Conservation (phyloP, 352 stramenopile genomes). For the Phytophthora chlamydospora region DNA sequence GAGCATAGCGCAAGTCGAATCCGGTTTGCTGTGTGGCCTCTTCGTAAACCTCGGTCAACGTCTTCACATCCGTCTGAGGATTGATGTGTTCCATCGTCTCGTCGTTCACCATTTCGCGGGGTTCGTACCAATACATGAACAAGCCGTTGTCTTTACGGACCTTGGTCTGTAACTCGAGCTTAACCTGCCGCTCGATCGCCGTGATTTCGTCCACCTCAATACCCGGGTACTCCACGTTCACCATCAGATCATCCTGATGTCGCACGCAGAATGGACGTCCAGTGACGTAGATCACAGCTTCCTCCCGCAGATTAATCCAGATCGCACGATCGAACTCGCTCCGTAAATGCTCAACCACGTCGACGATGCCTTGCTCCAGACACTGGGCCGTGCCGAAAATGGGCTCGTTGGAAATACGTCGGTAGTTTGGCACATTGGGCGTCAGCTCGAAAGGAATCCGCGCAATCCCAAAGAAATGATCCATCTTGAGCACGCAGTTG, state of each 20-base stretch:
- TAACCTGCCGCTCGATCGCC: constrained; percentile 84
- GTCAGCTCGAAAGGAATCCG: constrained; percentile 71
- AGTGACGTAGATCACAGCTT: constrained; percentile 91
- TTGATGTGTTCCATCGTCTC: constrained; percentile 86
- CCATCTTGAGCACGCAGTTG: constrained; percentile 87
- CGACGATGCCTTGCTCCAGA: constrained; percentile 72
- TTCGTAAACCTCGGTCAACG: constrained; percentile 73
- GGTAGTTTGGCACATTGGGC: constrained; percentile 85
- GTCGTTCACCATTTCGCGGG: constrained; percentile 75
- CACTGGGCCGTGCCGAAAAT: constrained; percentile 89
- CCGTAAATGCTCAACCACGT: constrained; percentile 67
- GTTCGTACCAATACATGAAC: constrained; percentile 89
- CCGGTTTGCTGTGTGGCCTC: constrained; percentile 48
- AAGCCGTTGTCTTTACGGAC: constrained; percentile 76
- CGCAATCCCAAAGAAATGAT: constrained; percentile 88
- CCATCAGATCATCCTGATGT: constrained; percentile 77
- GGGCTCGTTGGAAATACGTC: constrained; percentile 74
- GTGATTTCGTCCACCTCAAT: constrained; percentile 91
- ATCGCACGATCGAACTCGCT: constrained; percentile 72
- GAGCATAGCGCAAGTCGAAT: constrained; percentile 81
- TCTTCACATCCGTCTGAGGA: constrained; percentile 75
- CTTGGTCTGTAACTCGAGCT: constrained; percentile 82
- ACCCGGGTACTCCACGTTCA: constrained; percentile 89
- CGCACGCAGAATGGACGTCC: constrained; percentile 88
- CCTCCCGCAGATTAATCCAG: constrained; percentile 92